Percentiles rank a stretch among this genome's conserved stretches.
These are phyloP conservation scores for Dryadomyces quercivorus DNA, from an alignment of 2,329 filamentous ascomycete species.

Conservation along the genomic window DNA sequence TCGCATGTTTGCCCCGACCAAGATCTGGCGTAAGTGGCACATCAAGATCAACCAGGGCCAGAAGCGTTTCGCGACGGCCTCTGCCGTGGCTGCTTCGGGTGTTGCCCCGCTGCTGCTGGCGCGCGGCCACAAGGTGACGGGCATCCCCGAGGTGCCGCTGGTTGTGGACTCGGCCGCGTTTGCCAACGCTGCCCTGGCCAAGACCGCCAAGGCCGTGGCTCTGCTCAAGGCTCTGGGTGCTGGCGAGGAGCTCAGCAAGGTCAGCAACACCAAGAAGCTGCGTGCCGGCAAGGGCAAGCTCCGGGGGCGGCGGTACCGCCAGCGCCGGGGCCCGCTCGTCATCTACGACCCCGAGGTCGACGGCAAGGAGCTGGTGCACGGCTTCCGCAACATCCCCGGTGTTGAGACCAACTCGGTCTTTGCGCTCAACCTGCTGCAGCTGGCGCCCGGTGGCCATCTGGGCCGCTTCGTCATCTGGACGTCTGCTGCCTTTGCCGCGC, in stretches of 20 bases:
- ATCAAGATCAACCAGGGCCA: constrained; percentile 99
- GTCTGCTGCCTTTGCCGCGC: constrained; percentile 88
- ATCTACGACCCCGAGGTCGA: constrained; percentile 95
- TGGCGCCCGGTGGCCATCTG: constrained; percentile 96
- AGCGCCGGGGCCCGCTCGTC: constrained; percentile 94
- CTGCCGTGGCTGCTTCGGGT: constrained; percentile 91
- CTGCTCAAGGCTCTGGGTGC: constrained; percentile 90
- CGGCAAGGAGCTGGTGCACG: constrained; percentile 83
- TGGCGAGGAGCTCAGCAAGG: constrained; percentile 84
- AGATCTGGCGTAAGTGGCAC: constrained; percentile 99
- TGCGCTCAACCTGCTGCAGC: constrained; percentile 95
- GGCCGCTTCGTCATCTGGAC: constrained; percentile 99
- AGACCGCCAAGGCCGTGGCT: constrained; percentile 76
- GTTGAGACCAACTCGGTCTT: constrained; percentile 93
- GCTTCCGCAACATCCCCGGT: constrained; percentile 98
- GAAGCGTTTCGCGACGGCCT: constrained; percentile 98
- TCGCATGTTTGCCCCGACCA: constrained; percentile 99
- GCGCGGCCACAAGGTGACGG: constrained; percentile 90
- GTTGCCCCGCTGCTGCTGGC: constrained; percentile 90
- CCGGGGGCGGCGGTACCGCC: constrained; percentile 88
- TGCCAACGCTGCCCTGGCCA: constrained; percentile 56
- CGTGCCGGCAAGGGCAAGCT: constrained; percentile 99
- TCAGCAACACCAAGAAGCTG: constrained; percentile 91
- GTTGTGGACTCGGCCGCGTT: constrained; percentile 89
- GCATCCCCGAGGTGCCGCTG: constrained; percentile 90